Base-by-base conservation (phyloP, 805 yeast species). In the Yamadazyma sp. region DNA sequence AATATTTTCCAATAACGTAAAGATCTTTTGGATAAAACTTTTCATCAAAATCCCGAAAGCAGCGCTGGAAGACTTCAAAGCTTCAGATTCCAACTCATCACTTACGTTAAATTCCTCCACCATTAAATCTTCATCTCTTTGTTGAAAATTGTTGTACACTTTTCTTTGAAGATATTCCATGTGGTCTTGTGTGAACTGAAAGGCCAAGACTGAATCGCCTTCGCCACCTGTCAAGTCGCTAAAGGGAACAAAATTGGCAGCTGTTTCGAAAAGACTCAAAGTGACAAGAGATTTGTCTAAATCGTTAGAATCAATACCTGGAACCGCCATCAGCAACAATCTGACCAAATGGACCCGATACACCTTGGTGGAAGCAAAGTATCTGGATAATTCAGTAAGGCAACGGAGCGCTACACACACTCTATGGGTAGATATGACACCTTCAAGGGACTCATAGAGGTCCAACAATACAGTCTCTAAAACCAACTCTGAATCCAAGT, bases 291-390 rank as follows among this genome's bases (percentile, higher is more conserved):
- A 82, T 53, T 90, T 77, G 10, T 69, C 71, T 33, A 88, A 70
- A 58, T 93, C 99, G 55, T 90, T 93, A 0, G 90, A 77, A 55
- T 93, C 98, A 19, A 93, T 79, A 20, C 93, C 96, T 0, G 89
- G 85, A 6, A 89, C 57, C 2, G 82, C 64, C 57, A 87, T 70
- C 18, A 80, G 75, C 26, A 90, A 55, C 11, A 93, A 65, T 37
- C 95, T 76, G 0, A 95, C 78, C 9, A 88, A 64, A 52, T 93
- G 99, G 9, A 86, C 79, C 29, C 96, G 67, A 53, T 75, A 87
- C 2, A 78, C 59, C 1, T 82, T 82, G 2, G 76, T 69, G 5
- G 64, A 54, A 0, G 84, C 80, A 70, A 93, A 77, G 43, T 74
- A 80, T 38, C 95, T 71, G 1, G 83, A 73, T 15, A 86, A 59